These are phyloP conservation scores for Rhizopogon roseolus DNA, from an alignment of 768 basidiomycete species.

Conservation along the genomic window DNA sequence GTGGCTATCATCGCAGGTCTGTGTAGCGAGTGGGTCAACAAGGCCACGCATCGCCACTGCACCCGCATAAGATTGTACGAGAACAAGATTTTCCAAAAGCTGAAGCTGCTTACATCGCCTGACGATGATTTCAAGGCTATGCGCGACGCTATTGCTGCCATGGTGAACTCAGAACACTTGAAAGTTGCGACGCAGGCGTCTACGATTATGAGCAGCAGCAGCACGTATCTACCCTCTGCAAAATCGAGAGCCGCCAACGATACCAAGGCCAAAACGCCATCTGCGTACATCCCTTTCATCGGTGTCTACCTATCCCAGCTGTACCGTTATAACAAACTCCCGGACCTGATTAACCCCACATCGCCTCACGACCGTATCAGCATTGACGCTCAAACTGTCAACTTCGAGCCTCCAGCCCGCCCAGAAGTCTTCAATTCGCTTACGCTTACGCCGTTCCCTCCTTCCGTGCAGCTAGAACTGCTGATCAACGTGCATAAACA, in stretches of 20 bases:
- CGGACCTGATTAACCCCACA: constrained; percentile 81
- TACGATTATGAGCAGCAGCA: constrained; percentile 44
- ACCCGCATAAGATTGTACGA: no score
- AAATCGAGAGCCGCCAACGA: constrained; percentile 30
- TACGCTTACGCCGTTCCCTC: constrained; percentile 52
- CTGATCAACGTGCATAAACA: constrained; percentile 54
- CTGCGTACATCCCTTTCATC: constrained; percentile 23
- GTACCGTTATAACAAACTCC: constrained; percentile 57
- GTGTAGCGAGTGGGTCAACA: constrained; percentile 63
- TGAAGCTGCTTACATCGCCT: constrained; percentile 49
- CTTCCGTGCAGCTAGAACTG: constrained; percentile 78
- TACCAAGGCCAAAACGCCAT: constrained; percentile 38
- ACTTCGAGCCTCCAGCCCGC: constrained; percentile 39
- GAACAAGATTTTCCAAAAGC: no score
- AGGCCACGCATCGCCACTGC: no score
- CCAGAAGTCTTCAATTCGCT: no score
- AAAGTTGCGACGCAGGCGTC: constrained; percentile 49
- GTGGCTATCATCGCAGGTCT: constrained; percentile 79
- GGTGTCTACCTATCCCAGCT: constrained; percentile 78
- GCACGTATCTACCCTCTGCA: constrained; percentile 35
- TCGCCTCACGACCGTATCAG: constrained; percentile 65
- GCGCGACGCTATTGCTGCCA: constrained; percentile 55
- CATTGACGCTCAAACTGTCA: constrained; percentile 56
- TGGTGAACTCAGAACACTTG: constrained; percentile 62
- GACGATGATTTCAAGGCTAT: constrained; percentile 73